Evolutionary conservation across 2,329 filamentous ascomycete species (phyloP), one percentile per base, ranked within the genome.

Genomic region (Sporothrix luriei): DNA sequence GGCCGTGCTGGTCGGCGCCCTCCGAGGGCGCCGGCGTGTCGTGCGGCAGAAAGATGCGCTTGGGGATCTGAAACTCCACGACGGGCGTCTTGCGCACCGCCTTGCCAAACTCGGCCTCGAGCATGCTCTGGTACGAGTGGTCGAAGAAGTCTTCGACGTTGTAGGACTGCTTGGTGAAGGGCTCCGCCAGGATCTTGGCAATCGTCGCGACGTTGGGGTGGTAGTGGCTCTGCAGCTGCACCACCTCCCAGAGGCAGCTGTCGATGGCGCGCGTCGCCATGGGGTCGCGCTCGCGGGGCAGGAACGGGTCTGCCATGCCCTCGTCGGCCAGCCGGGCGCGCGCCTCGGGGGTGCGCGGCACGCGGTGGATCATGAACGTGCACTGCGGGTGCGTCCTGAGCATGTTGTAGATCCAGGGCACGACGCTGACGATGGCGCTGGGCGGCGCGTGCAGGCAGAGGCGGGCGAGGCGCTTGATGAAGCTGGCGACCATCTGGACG

Each of bases 111-210:
- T 99, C 95, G 3, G 90, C 90, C 71, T 95, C 92, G 55, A 98
- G 81, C 77, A 99, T 92, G 77, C 88, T 92, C 75, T 84, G 87
- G 79, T 98, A 99, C 0, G 92, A 94, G 78, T 98, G 93, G 77
- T 99, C 95, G 62, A 98, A 81, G 79, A 99, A 99, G 77, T 99
- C 95, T 77, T 99, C 95, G n/a, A 97, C 81, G 75, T 93, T 95
- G 80, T 98, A 99, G 2, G 90, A 86, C 74, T 93, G 90, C 81
- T 99, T 99, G 2, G 95, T 99, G 78, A 98, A 99, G 78, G 98
- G 95, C 80, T 98, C 93, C 2, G 92, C 92, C 70, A 99, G 88
- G 73, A 99, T 97, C 79, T 93, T 95, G 57, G 93, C 91, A 74
- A 99, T 88, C 2, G 94, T 95, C 0, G 94, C 94, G 29, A 99